Percentiles rank a stretch among this genome's conserved stretches.
Evolutionary conservation across 345 rosid genomes (phyloP).

Genomic region (Eutrema heterophyllum): DNA sequence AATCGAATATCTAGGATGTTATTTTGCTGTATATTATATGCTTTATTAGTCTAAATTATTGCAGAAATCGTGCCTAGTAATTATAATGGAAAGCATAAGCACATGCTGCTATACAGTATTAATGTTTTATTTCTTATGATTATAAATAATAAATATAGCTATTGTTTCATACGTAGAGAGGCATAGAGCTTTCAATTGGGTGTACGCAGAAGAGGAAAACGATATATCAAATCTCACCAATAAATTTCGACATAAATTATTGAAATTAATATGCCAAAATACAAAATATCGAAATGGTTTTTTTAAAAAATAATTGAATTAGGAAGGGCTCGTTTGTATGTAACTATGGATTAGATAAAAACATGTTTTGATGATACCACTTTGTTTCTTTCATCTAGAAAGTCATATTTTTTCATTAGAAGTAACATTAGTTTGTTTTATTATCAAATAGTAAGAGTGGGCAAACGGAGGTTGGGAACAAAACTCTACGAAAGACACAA

Average conservation of each 20-base stretch:
- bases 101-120: slow-evolving; percentile 31
- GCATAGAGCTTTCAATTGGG: slow-evolving; percentile 27
- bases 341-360: neutral
- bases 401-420: neutral
- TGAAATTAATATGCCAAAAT: slow-evolving; percentile 10
- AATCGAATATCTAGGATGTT: slow-evolving; percentile 19
- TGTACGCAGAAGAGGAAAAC: slow-evolving; percentile 17
- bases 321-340: neutral
- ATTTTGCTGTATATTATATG: slow-evolving; percentile 10
- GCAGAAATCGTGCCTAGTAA: slow-evolving; percentile 30
- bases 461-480: neutral
- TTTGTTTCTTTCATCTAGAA: neutral
- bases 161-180: slow-evolving; percentile 24
- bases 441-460: neutral
- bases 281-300: neutral
- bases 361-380: neutral
- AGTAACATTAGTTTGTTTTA: neutral
- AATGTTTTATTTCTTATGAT: neutral
- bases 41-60: slow-evolving; percentile 19
- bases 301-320: neutral
- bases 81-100: slow-evolving; percentile 30
- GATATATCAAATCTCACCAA: slow-evolving; percentile 27
- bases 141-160: neutral
- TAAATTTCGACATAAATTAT: slow-evolving; percentile 18
- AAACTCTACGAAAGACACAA: neutral